Base-by-base conservation (phyloP, 306 rosid species). In the Hippophae rhamnoides region DNA sequence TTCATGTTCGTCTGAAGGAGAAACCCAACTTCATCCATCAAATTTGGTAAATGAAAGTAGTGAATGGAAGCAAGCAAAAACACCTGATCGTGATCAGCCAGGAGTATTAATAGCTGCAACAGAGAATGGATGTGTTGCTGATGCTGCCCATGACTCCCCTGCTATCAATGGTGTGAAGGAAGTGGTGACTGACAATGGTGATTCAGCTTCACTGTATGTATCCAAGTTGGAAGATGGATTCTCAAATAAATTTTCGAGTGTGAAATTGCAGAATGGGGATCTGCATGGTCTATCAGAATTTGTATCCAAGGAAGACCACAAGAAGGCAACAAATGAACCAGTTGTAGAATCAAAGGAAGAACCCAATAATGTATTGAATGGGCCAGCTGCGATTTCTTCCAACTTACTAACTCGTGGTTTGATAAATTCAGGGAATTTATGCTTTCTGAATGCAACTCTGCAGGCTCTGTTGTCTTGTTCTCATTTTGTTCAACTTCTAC, bases 401-500 rank as follows among this genome's bases (percentile, higher is more conserved):
- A 77, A 57, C 62, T 71, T 86, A 23, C 83, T 80, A 59, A 94
- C 97, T 58, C 83, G 90, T 48, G 99, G 99, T 41, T 81, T 93
- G 53, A 63, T 88, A 12, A 93, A 93, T 71, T 75, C 82, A 2
- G 99, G 99, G 65, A 93, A 93, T 73, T 66, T 93, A 48, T 93
- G 99, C 72, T 93, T 93, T 74, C 85, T 93, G 56, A 88, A 81
- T 76, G 84, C 99, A 40, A 86, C 94, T 23, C 46, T 93, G 74
- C 99, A 93, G 72, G 97, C 97, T 59, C 94, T 93, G 47, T 73
- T 93, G 70, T 73, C 93, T n/a, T 88, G 99, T 49, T 79, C 90
- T 57, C 95, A 85, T 52, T 93, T 93, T 61, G 84, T 88, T 60
- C 82, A 78, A 53, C 90, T 93, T 72, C 68, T 93, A 67, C 86